Evolutionary conservation across 2,329 filamentous ascomycete species (phyloP).

Genomic region (Paraphaeosphaeria sporulosa): DNA sequence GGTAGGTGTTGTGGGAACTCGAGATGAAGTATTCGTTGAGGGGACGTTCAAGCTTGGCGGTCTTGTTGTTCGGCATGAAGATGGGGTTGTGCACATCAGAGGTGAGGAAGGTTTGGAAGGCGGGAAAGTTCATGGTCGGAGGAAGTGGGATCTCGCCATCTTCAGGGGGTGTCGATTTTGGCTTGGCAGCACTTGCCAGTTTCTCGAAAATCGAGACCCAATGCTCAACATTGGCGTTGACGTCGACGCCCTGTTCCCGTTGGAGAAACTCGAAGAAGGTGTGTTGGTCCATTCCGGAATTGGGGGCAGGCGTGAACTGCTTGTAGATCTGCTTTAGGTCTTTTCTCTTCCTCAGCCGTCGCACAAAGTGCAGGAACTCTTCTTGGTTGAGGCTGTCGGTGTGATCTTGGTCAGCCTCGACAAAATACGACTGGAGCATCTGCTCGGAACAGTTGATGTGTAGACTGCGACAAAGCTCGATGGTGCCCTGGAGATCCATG

Average conservation of each 20-base stretch:
- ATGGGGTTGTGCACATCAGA: conserved; percentile 66
- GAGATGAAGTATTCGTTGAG: conserved; percentile 98
- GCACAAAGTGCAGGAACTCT: conserved; percentile 85
- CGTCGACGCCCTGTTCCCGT: conserved; percentile 76
- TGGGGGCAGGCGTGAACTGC: conserved; percentile 60
- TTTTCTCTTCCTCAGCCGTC: conserved; percentile 80
- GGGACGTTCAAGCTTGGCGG: conserved; percentile 77
- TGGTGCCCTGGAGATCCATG: conserved; percentile 79
- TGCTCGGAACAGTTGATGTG: conserved; percentile 88
- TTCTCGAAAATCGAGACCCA: conserved; percentile 79
- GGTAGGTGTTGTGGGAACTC: conserved; percentile 97
- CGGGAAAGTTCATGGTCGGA: conserved; percentile 76
- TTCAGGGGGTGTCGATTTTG: conserved; percentile 52
- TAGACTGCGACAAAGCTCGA: conserved; percentile 84
- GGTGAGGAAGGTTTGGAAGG: conserved; percentile 68
- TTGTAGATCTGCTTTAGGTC: conserved; percentile 81
- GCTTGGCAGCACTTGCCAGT: conserved; percentile 58
- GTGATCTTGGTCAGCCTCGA: conserved; percentile 70
- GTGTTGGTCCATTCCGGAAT: conserved; percentile 70
- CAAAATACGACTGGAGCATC: conserved; percentile 77
- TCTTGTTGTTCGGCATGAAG: conserved; percentile 66
- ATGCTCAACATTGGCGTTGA: conserved; percentile 67
- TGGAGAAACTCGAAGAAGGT: conserved; percentile 81
- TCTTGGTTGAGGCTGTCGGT: conserved; percentile 75
- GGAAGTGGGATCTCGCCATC: conserved; percentile 50